Conservation (phyloP, 306 rosid species). For the Cicer yamashitae region DNA sequence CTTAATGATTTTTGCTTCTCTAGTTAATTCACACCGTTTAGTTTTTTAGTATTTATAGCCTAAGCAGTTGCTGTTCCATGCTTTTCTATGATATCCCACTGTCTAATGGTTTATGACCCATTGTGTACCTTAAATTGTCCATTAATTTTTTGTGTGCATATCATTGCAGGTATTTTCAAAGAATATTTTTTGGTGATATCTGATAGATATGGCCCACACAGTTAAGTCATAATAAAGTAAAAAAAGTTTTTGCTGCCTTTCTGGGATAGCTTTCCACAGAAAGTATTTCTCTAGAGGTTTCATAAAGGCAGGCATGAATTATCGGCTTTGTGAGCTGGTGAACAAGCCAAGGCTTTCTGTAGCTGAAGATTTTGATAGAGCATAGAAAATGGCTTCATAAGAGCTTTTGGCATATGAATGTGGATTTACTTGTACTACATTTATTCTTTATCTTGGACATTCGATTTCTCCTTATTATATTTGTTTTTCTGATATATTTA, state of each 20-base stretch:
- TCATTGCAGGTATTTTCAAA: conserved; percentile 53
- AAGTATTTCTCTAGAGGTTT: conserved; percentile 49
- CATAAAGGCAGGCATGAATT: conserved; percentile 48
- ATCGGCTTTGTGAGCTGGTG: conserved; percentile 50
- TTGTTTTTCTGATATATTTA: conserved; percentile 42
- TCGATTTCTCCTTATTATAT: conserved; percentile 33
- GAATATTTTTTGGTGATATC: conserved; percentile 54
- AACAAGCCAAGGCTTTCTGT: conserved; percentile 46
- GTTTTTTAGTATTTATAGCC: neutral
- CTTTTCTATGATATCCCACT: conserved; percentile 12
- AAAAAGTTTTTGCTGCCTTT: conserved; percentile 46
- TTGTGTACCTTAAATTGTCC: conserved; percentile 17
- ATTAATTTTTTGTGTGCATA: conserved; percentile 27
- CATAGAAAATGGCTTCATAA: conserved; percentile 43
- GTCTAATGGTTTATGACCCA: conserved; percentile 20
- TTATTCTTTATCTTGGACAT: conserved; percentile 42
- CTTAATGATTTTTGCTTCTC: conserved; percentile 32
- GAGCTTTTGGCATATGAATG: conserved; percentile 45
- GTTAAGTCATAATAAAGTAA: conserved; percentile 49
- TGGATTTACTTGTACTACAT: conserved; percentile 48
- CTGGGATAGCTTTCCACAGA: conserved; percentile 44
- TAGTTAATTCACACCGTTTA: neutral
- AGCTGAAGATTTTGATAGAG: conserved; percentile 62
- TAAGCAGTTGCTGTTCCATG: conserved; percentile 22
- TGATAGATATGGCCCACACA: conserved; percentile 46